A percentile compares a stretch with the other conserved stretches of the same genome.
Evolutionary conservation across 2,329 filamentous ascomycete genomes (phyloP).

Genomic region (Cladophialophora immunda): DNA sequence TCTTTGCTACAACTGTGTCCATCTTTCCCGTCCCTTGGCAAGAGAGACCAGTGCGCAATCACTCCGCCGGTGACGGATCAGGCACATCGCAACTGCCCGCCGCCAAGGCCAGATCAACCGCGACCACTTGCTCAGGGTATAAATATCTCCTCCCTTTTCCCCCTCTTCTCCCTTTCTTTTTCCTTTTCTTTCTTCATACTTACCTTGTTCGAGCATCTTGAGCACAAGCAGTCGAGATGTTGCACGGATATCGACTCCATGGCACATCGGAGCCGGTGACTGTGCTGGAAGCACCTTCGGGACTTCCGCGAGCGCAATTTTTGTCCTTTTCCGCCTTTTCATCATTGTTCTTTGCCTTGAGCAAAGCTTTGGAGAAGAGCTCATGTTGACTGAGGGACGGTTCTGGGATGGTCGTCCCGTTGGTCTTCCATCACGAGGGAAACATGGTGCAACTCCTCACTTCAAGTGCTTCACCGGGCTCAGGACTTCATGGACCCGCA

Average conservation of each 20-base stretch:
- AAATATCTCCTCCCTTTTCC: conserved; percentile 14
- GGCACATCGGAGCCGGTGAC: conserved; percentile 29
- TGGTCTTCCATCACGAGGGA: neutral
- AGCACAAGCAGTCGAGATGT: conserved; percentile 26
- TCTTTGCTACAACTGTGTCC: neutral
- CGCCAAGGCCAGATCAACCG: conserved; percentile 18
- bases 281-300: conserved; percentile 26
- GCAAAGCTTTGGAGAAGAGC: conserved; percentile 29
- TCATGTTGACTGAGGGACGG: neutral
- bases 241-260: conserved; percentile 26
- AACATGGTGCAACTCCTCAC: neutral
- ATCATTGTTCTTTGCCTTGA: conserved; percentile 23
- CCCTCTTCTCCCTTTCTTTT: neutral
- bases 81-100: neutral
- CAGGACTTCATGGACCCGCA: neutral
- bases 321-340: conserved; percentile 28
- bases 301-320: conserved; percentile 26
- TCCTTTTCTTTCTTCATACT: conserved; percentile 31
- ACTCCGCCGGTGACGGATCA: neutral
- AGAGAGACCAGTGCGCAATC: neutral
- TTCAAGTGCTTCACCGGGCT: neutral
- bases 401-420: neutral
- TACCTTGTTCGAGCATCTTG: conserved; percentile 28
- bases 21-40: neutral
- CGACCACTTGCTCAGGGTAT: conserved; percentile 3